These are phyloP conservation scores for Effrenium voratum DNA, from an alignment of 73 alveolate genomes.

Conservation along the genomic window DNA sequence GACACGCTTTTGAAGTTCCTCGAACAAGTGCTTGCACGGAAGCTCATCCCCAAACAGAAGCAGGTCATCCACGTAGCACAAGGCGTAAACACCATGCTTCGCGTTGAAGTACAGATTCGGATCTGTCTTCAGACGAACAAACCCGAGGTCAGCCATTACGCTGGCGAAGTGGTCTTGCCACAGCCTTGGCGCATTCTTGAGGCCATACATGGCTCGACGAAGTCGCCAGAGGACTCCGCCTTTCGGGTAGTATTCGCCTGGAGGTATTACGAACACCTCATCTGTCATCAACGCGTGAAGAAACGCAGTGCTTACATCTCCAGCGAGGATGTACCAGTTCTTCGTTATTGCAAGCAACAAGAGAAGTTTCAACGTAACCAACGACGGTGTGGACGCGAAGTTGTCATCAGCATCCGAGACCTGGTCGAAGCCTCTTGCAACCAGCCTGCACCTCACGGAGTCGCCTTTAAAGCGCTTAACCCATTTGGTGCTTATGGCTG, in stretches of 20 bases:
- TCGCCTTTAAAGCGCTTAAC: slow-evolving; percentile 42
- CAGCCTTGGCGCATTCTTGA: not conserved
- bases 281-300: slow-evolving; percentile 38
- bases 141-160: not conserved
- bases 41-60: not conserved
- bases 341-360: not conserved
- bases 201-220: slow-evolving; percentile 20
- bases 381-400: not conserved
- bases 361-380: not conserved
- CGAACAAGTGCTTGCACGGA: not conserved
- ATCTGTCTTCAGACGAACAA: not conserved
- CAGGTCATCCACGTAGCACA: slow-evolving; percentile 15
- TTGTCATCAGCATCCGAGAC: slow-evolving; percentile 44
- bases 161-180: slow-evolving; percentile 25
- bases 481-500: slow-evolving; percentile 11
- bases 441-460: not conserved
- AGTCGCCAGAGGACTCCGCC: not conserved
- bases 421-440: slow-evolving; percentile 15
- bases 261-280: slow-evolving; percentile 32
- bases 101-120: slow-evolving; percentile 3
- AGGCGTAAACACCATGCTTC: not conserved
- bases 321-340: slow-evolving; percentile 10
- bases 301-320: slow-evolving; percentile 1
- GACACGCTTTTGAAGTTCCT: not conserved
- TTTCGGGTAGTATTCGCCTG: not conserved